Evolutionary conservation across 345 rosid species (phyloP).

Genomic region (Boechera divaricarpa): DNA sequence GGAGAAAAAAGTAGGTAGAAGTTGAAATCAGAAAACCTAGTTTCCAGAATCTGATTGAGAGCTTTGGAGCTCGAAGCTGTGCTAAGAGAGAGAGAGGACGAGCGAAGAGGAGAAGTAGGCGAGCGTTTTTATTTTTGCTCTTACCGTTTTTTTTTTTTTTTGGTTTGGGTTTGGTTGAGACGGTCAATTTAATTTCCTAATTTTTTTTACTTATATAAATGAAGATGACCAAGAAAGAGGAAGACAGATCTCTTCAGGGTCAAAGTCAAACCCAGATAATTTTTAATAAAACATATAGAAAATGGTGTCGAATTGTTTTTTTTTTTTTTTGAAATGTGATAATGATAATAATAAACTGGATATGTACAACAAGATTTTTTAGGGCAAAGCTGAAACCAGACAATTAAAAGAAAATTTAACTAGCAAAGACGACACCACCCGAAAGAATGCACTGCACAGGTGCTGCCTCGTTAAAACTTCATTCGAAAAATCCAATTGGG

Average conservation of each 20-base stretch:
- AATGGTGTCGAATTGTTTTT: neutral
- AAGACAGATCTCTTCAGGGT: neutral
- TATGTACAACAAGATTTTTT: no score
- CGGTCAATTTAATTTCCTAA: neutral
- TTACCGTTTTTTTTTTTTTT: neutral
- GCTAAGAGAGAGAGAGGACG: conserved; percentile 19
- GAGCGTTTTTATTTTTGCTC: conserved; percentile 29
- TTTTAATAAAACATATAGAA: neutral
- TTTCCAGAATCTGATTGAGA: conserved; percentile 14
- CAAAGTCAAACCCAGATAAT: neutral
- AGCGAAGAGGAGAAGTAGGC: conserved; percentile 32
- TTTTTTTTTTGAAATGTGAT: no score
- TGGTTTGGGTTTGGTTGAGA: neutral
- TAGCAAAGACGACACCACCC: no score
- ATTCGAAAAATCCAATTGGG: no score
- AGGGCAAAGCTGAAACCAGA: no score
- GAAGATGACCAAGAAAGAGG: conserved; percentile 9
- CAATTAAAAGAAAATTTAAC: no score
- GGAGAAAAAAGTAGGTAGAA: neutral
- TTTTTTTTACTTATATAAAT: neutral
- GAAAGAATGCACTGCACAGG: no score
- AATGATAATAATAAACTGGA: no score
- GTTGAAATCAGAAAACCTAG: conserved; percentile 4
- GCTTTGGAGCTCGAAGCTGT: conserved; percentile 19
- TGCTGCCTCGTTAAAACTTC: no score